A percentile compares a stretch with the other conserved stretches of the same genome.
phyloP scores from a whole-genome alignment of 2,329 filamentous ascomycete genomes.

The Zopfia rhizophila region DNA sequence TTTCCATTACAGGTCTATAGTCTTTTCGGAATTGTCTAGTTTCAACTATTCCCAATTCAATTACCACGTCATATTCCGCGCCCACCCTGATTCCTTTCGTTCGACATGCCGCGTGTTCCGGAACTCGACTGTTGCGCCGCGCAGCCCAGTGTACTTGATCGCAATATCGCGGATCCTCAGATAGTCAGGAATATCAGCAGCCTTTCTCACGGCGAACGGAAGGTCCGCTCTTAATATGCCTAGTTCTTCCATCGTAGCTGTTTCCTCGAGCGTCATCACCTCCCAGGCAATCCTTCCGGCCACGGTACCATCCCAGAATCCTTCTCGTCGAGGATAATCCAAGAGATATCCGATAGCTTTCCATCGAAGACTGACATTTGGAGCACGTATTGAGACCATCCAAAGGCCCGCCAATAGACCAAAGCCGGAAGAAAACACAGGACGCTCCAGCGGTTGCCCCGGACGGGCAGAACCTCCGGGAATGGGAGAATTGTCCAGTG shows the following conservation, averaged over 20 bases:
- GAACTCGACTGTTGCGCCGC: slow-evolving; percentile 34
- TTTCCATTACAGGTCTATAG: too few relatives aligned
- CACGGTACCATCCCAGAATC: slow-evolving; percentile 70
- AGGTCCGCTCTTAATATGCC: slow-evolving; percentile 6
- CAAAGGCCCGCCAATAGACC: slow-evolving; percentile 39
- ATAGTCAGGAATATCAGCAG: slow-evolving; percentile 15
- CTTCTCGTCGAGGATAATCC: slow-evolving; percentile 50
- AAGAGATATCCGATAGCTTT: slow-evolving; percentile 38
- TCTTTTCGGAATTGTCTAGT: too few relatives aligned
- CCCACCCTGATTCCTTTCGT: slow-evolving; percentile 3
- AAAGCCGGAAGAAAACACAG: slow-evolving; percentile 38
- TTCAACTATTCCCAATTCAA: too few relatives aligned
- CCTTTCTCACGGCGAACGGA: neutral
- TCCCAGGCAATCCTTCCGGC: slow-evolving; percentile 56
- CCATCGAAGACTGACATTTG: slow-evolving; percentile 31
- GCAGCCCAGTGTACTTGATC: slow-evolving; percentile 32
- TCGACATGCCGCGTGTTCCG: too few relatives aligned
- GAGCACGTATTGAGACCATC: slow-evolving; percentile 34
- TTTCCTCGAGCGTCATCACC: slow-evolving; percentile 39
- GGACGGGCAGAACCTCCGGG: too few relatives aligned
- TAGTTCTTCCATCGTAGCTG: slow-evolving; percentile 25
- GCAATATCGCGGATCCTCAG: slow-evolving; percentile 21
- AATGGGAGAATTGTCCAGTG: neutral
- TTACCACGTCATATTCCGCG: slow-evolving; percentile 2
- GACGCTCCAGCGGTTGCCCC: slow-evolving; percentile 12